Evolutionary conservation across 2,329 filamentous ascomycete species (phyloP).

Genomic region (Zymoseptoria passerinii): DNA sequence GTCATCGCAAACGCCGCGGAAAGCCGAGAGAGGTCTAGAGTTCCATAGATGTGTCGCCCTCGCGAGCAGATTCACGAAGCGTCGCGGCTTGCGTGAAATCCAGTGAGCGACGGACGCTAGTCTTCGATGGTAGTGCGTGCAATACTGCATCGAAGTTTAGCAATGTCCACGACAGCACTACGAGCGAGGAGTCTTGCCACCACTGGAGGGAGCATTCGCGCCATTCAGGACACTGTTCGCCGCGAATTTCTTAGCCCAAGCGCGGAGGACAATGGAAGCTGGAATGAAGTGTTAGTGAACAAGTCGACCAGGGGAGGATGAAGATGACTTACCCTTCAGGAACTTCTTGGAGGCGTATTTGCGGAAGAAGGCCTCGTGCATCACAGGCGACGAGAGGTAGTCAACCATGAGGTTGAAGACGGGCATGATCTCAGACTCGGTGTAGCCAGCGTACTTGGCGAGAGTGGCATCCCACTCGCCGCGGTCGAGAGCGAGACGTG

Average conservation of each 20-base stretch:
- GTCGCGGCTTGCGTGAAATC: conserved; percentile 5
- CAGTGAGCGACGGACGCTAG: conserved; percentile 10
- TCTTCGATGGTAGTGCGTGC: conserved; percentile 4
- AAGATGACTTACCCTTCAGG: conserved; percentile 67
- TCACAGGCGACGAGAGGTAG: conserved; percentile 82
- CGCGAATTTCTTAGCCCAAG: conserved; percentile 67
- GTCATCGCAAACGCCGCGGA: conserved; percentile 12
- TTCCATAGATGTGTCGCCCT: conserved; percentile 10
- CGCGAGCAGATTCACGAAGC: conserved; percentile 6
- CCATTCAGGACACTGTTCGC: conserved; percentile 27
- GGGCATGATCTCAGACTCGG: conserved; percentile 83
- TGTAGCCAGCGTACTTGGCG: conserved; percentile 85
- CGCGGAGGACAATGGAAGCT: conserved; percentile 86
- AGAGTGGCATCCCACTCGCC: conserved; percentile 89
- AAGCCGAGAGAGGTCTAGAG: conserved; percentile 9
- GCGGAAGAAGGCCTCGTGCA: conserved; percentile 97
- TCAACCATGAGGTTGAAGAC: conserved; percentile 93
- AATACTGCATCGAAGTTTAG: conserved; percentile 10
- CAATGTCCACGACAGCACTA: conserved; percentile 10
- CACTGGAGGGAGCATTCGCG: conserved; percentile 17
- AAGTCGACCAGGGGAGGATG: background rate
- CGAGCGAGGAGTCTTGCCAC: conserved; percentile 28
- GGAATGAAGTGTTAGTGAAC: conserved; percentile 16
- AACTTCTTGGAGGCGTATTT: conserved; percentile 99
- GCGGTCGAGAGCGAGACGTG: conserved; percentile 80